Evolutionary conservation across 2,329 filamentous ascomycete species (phyloP).

Genomic region (Blastomyces parvus): DNA sequence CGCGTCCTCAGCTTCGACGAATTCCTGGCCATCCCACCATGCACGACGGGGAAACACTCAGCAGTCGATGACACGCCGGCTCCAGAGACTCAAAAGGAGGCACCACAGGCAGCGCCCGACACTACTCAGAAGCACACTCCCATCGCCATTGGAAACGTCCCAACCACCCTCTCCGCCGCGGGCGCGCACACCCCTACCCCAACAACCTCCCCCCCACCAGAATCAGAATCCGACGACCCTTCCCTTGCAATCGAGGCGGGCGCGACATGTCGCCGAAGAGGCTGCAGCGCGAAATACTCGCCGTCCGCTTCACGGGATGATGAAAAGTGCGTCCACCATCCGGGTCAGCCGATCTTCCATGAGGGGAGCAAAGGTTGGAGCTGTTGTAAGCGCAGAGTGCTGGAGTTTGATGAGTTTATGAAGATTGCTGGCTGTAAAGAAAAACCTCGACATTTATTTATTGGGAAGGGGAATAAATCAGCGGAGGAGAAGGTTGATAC

Average conservation of each 20-base stretch:
- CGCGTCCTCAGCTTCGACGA: conserved; percentile 96
- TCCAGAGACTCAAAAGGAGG: conserved; percentile 37
- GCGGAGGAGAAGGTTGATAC: conserved; percentile 69
- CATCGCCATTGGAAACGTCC: conserved; percentile 14
- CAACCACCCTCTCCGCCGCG: conserved; percentile 25
- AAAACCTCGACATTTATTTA: conserved; percentile 72
- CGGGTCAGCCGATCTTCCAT: conserved; percentile 86
- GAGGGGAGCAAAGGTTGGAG: conserved; percentile 97
- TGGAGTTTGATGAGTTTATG: conserved; percentile 98
- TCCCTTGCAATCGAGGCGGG: conserved; percentile 62
- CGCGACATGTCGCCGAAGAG: conserved; percentile 65
- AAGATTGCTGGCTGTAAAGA: conserved; percentile 85
- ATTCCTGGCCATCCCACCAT: conserved; percentile 85
- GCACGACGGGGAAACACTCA: conserved; percentile 86
- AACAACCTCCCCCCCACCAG: conserved; percentile 48
- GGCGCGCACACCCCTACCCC: conserved; percentile 24
- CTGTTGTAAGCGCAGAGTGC: conserved; percentile 87
- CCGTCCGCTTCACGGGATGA: conserved; percentile 51
- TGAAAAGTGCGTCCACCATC: conserved; percentile 80
- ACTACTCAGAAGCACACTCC: conserved; percentile 17
- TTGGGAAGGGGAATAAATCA: conserved; percentile 58
- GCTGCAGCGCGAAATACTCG: conserved; percentile 58
- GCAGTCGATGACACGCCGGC: conserved; percentile 64
- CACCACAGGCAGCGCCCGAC: conserved; percentile 15
- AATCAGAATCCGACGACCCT: conserved; percentile 82